Evolutionary conservation across 1,139 yeast species (phyloP).

Genomic region (Petasospora fabianii): DNA sequence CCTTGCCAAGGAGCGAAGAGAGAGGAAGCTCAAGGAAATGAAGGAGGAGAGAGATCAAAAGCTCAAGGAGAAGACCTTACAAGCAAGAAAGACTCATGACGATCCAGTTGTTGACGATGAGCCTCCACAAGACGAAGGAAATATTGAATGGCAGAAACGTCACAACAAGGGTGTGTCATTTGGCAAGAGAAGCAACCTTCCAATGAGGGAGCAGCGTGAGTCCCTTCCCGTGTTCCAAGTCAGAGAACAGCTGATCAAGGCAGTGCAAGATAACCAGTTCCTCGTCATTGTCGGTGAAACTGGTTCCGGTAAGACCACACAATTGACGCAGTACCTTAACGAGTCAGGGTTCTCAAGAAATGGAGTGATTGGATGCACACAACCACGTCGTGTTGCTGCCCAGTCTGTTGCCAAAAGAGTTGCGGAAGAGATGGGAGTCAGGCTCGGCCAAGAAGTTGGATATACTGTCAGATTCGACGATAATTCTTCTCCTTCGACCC

Average conservation of each 20-base stretch:
- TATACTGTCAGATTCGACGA: slow-evolving; percentile 89
- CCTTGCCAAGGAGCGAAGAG: slow-evolving; percentile 62
- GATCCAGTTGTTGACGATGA: slow-evolving; percentile 28
- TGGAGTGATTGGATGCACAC: slow-evolving; percentile 82
- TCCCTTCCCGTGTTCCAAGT: slow-evolving; percentile 70
- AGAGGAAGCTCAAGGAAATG: slow-evolving; percentile 48
- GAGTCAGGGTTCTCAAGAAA: slow-evolving; percentile 68
- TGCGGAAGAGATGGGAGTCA: slow-evolving; percentile 72
- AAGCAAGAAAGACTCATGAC: slow-evolving; percentile 11
- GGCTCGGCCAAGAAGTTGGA: slow-evolving; percentile 78
- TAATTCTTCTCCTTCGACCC: slow-evolving; percentile 54
- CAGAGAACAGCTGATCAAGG: slow-evolving; percentile 53
- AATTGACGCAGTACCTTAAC: slow-evolving; percentile 75
- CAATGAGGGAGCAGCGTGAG: slow-evolving; percentile 62
- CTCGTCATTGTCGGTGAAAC: slow-evolving; percentile 90
- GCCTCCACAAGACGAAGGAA: slow-evolving; percentile 27
- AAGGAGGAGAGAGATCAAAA: slow-evolving; percentile 40
- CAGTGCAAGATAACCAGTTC: slow-evolving; percentile 64
- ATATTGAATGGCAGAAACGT: slow-evolving; percentile 51
- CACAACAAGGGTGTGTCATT: slow-evolving; percentile 38
- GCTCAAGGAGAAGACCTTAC: slow-evolving; percentile 11
- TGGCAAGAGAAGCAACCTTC: slow-evolving; percentile 49
- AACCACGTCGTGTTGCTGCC: slow-evolving; percentile 96
- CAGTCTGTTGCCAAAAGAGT: slow-evolving; percentile 93
- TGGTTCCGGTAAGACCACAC: slow-evolving; percentile 97